Conservation (phyloP, 768 basidiomycete genomes). For the Suillus cothurnatus region DNA sequence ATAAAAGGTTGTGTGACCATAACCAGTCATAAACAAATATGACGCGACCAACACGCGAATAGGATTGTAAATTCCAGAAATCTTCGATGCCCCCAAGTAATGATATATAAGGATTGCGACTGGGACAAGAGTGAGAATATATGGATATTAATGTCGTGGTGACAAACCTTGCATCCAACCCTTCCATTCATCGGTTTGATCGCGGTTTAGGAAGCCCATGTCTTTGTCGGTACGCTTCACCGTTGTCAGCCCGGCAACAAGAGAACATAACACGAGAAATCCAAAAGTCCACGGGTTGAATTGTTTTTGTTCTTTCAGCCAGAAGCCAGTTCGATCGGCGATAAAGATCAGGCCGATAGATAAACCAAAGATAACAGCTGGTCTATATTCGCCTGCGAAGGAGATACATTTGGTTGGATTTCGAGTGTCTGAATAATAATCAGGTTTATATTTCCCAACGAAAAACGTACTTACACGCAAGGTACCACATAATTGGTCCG, state of each 20-base stretch:
- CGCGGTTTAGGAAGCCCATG: constrained; percentile 85
- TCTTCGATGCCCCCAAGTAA: constrained; percentile 85
- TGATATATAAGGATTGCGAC: constrained; percentile 93
- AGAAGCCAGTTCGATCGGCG: constrained; percentile 85
- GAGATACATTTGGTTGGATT: constrained; percentile 17
- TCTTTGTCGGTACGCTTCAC: constrained; percentile 78
- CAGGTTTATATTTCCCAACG: constrained; percentile 16
- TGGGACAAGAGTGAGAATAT: constrained; percentile 30
- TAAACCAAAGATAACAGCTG: constrained; percentile 65
- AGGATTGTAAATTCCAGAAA: constrained; percentile 92
- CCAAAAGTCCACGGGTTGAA: constrained; percentile 72
- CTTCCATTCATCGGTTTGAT: constrained; percentile 97
- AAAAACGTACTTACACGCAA: constrained; percentile 30
- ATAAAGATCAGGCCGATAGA: constrained; percentile 69
- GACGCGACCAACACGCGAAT: constrained; percentile 86
- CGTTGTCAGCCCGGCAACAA: constrained; percentile 63
- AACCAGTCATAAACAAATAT: constrained; percentile 93
- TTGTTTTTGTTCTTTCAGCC: constrained; percentile 89
- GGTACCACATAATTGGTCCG: constrained; percentile 51
- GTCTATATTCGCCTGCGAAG: constrained; percentile 23
- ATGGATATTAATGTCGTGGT: background rate
- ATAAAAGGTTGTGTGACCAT: constrained; percentile 88
- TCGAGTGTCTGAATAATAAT: constrained; percentile 17
- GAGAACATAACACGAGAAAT: constrained; percentile 52
- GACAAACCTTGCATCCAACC: constrained; percentile 95